These are phyloP conservation scores for Ramalina intermedia DNA, from an alignment of 495 filamentous ascomycete species.

Conservation along the genomic window DNA sequence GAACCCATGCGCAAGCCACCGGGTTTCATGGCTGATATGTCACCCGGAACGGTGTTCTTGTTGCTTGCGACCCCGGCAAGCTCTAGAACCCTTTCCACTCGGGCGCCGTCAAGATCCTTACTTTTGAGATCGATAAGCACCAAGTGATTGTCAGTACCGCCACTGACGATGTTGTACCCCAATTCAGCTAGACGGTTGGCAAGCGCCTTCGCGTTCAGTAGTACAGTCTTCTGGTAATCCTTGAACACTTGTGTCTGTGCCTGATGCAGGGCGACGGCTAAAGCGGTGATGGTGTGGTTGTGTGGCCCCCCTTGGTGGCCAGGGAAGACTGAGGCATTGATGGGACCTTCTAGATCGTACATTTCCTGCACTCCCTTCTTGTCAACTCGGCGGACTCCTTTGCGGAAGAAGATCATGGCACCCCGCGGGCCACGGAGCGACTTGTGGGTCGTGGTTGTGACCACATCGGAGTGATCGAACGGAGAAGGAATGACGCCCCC, in stretches of 20 bases:
- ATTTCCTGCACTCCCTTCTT: conserved; percentile 74
- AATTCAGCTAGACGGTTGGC: conserved; percentile 59
- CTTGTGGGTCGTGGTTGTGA: conserved; percentile 98
- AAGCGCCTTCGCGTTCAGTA: conserved; percentile 78
- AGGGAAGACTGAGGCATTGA: conserved; percentile 97
- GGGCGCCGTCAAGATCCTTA: conserved; percentile 74
- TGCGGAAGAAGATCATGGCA: conserved; percentile 96
- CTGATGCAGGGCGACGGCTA: conserved; percentile 87
- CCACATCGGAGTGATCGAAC: conserved; percentile 81
- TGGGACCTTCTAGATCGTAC: conserved; percentile 86
- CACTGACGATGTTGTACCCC: conserved; percentile 82
- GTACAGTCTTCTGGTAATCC: conserved; percentile 74
- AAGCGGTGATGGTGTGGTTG: conserved; percentile 96
- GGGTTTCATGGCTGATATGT: conserved; percentile 82
- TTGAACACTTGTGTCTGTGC: conserved; percentile 80
- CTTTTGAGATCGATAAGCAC: conserved; percentile 92
- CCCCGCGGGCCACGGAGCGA: conserved; percentile 87
- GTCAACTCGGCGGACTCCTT: conserved; percentile 71
- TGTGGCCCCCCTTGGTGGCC: conserved; percentile 96
- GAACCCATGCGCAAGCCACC: conserved; percentile 86
- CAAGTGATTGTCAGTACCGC: conserved; percentile 93
- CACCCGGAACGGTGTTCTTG: conserved; percentile 97
- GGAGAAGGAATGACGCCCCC: conserved; percentile 79
- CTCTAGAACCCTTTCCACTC: conserved; percentile 89
- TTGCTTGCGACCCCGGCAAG: conserved; percentile 91